Evolutionary conservation across 768 basidiomycete genomes (phyloP).

Genomic region (Gloeopeniophorella convolvens): DNA sequence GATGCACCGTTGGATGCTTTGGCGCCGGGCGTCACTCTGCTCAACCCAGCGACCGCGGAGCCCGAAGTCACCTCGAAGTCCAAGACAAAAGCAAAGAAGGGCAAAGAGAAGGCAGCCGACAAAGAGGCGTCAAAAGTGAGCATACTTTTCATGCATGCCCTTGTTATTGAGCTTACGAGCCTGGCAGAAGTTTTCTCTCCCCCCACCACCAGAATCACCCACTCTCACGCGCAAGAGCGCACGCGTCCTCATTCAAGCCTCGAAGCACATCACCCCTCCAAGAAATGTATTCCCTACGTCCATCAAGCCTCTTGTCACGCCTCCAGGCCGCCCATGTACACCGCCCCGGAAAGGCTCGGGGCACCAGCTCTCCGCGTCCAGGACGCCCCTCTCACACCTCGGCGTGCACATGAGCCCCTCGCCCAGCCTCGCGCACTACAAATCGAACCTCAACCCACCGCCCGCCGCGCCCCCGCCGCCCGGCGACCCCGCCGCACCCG

Average conservation of each 20-base stretch:
- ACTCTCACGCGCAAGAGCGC: slow-evolving; percentile 16
- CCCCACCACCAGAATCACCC: slow-evolving; percentile 18
- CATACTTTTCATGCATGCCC: background rate
- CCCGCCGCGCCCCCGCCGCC: slow-evolving; percentile 31
- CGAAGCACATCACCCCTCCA: slow-evolving; percentile 10
- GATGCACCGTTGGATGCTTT: slow-evolving; percentile 20
- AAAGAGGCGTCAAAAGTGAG: slow-evolving; percentile 8
- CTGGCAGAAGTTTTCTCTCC: slow-evolving; percentile 12
- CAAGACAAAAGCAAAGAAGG: slow-evolving; percentile 18
- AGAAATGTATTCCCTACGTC: background rate
- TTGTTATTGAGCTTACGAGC: background rate
- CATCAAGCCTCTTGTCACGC: slow-evolving; percentile 23
- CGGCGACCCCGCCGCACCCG: slow-evolving; percentile 33
- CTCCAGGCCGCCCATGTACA: slow-evolving; percentile 36
- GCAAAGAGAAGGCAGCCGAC: slow-evolving; percentile 14
- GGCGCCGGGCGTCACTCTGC: slow-evolving; percentile 18
- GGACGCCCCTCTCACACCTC: slow-evolving; percentile 64
- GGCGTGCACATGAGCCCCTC: slow-evolving; percentile 67
- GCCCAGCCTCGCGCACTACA: slow-evolving; percentile 60
- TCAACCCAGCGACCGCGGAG: background rate
- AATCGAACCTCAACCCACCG: slow-evolving; percentile 60
- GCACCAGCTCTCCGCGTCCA: slow-evolving; percentile 47
- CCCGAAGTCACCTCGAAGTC: background rate
- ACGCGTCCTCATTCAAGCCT: background rate
- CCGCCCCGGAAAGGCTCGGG: slow-evolving; percentile 28